Evolutionary conservation across 176 grass and related monocot species (phyloP).

Genomic region (Rhipidocladum racemiflorum): DNA sequence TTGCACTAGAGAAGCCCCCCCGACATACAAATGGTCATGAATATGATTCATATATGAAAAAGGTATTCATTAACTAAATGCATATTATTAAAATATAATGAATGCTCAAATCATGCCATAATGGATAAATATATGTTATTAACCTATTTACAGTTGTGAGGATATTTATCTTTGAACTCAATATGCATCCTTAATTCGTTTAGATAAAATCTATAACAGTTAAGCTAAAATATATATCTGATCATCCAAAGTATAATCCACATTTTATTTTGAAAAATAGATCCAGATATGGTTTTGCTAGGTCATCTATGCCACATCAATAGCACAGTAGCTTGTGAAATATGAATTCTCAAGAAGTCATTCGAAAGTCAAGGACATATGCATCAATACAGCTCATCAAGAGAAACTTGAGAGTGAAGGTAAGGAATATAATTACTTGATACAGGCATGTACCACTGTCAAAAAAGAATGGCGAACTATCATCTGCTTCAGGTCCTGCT

Average conservation of each 20-base stretch:
- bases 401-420: conserved; percentile 20
- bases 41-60: conserved; percentile 11
- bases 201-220: background rate
- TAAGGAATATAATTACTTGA: conserved; percentile 60
- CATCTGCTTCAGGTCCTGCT: conserved; percentile 98
- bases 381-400: background rate
- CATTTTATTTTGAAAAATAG: conserved; percentile 5
- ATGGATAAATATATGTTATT: background rate
- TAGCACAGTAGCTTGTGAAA: background rate
- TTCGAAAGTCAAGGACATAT: background rate
- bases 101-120: background rate
- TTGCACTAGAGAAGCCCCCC: background rate
- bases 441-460: conserved; percentile 97
- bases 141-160: background rate
- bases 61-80: background rate
- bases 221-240: background rate
- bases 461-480: conserved; percentile 93
- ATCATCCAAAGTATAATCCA: background rate
- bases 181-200: background rate
- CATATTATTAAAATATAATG: background rate
- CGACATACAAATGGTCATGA: background rate
- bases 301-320: conserved; percentile 7
- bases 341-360: background rate
- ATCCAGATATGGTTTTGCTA: conserved; percentile 21
- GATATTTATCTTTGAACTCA: conserved; percentile 1